Conservation (phyloP, 2,329 filamentous ascomycete genomes). For the Talaromyces verruculosus region DNA sequence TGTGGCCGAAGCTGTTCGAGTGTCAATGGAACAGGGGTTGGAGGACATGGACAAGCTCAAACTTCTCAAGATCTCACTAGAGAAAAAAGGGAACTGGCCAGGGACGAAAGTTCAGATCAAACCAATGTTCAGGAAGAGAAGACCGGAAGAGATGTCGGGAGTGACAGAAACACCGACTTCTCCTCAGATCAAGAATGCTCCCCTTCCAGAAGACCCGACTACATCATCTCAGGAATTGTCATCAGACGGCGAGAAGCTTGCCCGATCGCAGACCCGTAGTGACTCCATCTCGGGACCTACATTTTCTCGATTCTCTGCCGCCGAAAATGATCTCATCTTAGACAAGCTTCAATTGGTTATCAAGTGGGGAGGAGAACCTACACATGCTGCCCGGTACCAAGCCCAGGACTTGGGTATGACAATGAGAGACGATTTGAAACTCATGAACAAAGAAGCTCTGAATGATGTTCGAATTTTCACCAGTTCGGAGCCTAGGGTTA, state of each 20-base stretch:
- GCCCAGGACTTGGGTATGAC: conserved; percentile 91
- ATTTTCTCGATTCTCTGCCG: conserved; percentile 89
- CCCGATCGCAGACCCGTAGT: conserved; percentile 62
- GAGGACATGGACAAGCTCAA: conserved; percentile 88
- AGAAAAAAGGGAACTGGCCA: conserved; percentile 89
- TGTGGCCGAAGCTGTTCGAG: conserved; percentile 82
- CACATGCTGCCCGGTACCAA: conserved; percentile 94
- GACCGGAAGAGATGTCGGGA: conserved; percentile 58
- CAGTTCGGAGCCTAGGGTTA: conserved; percentile 91
- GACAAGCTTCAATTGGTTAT: conserved; percentile 97
- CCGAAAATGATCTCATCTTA: conserved; percentile 85
- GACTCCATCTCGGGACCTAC: conserved; percentile 88
- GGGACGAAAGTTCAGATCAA: conserved; percentile 99
- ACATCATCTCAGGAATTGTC: conserved; percentile 27
- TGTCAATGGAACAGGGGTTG: conserved; percentile 72
- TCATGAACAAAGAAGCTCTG: conserved; percentile 88
- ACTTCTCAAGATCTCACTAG: conserved; percentile 78
- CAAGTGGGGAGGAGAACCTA: conserved; percentile 98
- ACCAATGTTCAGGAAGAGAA: conserved; percentile 94
- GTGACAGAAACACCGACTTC: conserved; percentile 24
- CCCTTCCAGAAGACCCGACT: conserved; percentile 26
- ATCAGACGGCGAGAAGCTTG: conserved; percentile 36
- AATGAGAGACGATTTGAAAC: conserved; percentile 89
- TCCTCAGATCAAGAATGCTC: conserved; percentile 15
- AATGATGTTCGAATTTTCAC: conserved; percentile 94